Percentiles rank a stretch among this genome's conserved stretches.
Conservation (phyloP, 2,329 filamentous ascomycete genomes). For the Thelonectria discophora region DNA sequence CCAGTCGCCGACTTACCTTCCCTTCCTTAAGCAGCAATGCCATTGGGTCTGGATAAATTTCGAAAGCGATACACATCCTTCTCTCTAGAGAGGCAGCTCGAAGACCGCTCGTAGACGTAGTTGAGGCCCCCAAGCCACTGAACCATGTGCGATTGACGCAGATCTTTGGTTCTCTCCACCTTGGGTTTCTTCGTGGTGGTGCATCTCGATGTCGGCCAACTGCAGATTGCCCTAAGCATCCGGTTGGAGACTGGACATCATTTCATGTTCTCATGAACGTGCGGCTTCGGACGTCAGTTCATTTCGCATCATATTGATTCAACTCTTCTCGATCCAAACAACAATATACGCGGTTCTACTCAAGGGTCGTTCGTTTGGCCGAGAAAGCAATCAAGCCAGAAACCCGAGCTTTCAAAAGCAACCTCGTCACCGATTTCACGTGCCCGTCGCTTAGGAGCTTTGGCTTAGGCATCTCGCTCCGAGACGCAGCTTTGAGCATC, state of each 20-base stretch:
- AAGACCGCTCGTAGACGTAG: background rate
- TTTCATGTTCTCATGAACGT: no score
- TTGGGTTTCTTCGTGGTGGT: no score
- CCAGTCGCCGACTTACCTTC: conserved; percentile 61
- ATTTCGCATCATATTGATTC: no score
- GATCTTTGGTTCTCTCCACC: no score
- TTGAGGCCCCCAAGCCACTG: background rate
- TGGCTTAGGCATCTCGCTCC: conserved; percentile 26
- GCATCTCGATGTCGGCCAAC: no score
- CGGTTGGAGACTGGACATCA: no score
- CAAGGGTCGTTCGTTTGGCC: conserved; percentile 46
- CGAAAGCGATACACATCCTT: conserved; percentile 46
- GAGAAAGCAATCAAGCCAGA: conserved; percentile 53
- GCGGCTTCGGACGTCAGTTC: no score
- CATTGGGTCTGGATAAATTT: conserved; percentile 50
- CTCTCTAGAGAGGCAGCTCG: background rate
- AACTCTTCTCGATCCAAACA: no score
- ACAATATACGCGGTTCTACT: no score
- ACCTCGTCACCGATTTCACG: conserved; percentile 46
- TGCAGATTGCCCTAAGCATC: no score
- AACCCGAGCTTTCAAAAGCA: conserved; percentile 52
- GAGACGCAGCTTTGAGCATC: no score
- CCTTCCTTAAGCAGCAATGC: conserved; percentile 50
- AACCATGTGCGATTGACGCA: no score
- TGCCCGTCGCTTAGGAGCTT: conserved; percentile 42